Conservation (phyloP, 108 stramenopile genomes). For the Aurantiochytrium sp. region DNA sequence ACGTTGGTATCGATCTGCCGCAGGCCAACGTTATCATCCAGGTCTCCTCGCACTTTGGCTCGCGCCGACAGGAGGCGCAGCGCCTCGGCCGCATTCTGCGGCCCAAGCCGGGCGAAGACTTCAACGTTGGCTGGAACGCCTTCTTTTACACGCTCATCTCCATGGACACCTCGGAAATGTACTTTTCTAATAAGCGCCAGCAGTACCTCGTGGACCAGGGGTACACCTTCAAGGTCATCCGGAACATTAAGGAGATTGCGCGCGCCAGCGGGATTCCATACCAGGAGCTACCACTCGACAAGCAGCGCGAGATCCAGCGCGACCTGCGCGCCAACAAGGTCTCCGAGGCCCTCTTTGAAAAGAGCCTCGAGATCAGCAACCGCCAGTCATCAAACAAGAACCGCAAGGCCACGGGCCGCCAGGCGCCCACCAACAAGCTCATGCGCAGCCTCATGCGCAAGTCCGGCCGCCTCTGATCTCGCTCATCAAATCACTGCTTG, state of each 20-base stretch:
- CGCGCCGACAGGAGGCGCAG: slow-evolving; percentile 97
- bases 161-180: slow-evolving; percentile 97
- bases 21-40: slow-evolving; percentile 99
- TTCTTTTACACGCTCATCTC: slow-evolving; percentile 98
- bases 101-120: slow-evolving; percentile 81
- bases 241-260: slow-evolving; percentile 11
- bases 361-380: not conserved
- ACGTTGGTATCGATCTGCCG: slow-evolving; percentile 97
- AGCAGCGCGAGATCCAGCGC: not conserved
- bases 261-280: not conserved
- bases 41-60: slow-evolving; percentile 94
- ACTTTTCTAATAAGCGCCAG: slow-evolving; percentile 90
- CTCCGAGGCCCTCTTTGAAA: not conserved
- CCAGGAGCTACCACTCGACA: not conserved
- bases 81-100: slow-evolving; percentile 95
- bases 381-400: not conserved
- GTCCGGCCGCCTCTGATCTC: not conserved
- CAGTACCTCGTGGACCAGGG: slow-evolving; percentile 98
- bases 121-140: slow-evolving; percentile 90
- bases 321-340: not conserved
- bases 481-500: not conserved
- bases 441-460: not conserved
- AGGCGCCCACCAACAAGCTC: not conserved
- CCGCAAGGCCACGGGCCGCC: not conserved
- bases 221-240: slow-evolving; percentile 93